Evolutionary conservation across 2,329 filamentous ascomycete genomes (phyloP).

Genomic region (Pseudogymnoascus sp.): DNA sequence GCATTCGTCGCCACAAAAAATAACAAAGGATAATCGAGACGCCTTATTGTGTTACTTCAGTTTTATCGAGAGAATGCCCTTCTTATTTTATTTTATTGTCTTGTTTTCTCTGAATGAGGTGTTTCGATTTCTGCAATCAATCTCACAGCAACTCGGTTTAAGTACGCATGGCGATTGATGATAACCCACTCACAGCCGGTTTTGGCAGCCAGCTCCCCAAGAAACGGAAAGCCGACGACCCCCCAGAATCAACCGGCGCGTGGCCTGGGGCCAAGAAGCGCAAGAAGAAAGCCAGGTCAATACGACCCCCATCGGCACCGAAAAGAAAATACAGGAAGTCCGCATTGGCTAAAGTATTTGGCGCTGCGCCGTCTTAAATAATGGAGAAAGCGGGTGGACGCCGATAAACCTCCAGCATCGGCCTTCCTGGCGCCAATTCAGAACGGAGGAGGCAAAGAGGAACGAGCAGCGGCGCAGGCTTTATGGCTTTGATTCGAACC

Average conservation of each 20-base stretch:
- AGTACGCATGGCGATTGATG: not conserved
- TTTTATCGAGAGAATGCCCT: not conserved
- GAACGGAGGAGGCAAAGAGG: constrained; percentile 1
- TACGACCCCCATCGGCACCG: not conserved
- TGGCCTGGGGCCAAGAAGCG: not conserved
- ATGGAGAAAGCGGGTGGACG: not conserved
- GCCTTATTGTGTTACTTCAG: not conserved
- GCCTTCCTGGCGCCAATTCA: not conserved
- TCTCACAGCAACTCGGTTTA: not conserved
- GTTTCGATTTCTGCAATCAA: not conserved
- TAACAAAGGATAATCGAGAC: not conserved
- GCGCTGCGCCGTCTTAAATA: not conserved
- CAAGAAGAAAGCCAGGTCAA: not conserved
- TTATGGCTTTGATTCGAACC: not conserved
- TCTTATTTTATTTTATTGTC: not conserved
- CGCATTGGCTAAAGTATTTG: not conserved
- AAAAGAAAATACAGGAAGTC: constrained; percentile 4
- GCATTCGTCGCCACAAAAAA: not conserved
- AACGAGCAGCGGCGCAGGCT: not conserved
- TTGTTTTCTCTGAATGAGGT: not conserved
- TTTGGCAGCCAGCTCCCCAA: not conserved
- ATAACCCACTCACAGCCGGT: not conserved
- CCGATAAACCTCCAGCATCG: not conserved
- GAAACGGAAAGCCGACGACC: not conserved
- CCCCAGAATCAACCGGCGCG: not conserved